Evolutionary conservation across 495 filamentous ascomycete genomes (phyloP).

Genomic region (Talaromyces adpressus): DNA sequence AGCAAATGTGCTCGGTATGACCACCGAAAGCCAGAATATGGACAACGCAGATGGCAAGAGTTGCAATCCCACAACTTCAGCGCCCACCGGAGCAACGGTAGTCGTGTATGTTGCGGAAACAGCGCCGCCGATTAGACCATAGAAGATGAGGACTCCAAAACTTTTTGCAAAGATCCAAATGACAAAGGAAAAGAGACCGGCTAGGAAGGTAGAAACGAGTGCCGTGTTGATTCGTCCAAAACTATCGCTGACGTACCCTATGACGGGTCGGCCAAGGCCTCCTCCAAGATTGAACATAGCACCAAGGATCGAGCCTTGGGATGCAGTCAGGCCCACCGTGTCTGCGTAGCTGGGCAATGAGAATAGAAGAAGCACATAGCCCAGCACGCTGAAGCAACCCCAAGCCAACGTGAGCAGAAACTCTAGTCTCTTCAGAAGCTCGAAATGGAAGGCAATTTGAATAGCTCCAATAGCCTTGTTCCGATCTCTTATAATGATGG

Average conservation of each 20-base stretch:
- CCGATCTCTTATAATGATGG: slow-evolving; percentile 58
- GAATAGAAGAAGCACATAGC: slow-evolving; percentile 71
- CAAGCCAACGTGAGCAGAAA: slow-evolving; percentile 61
- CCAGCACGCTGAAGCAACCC: slow-evolving; percentile 65
- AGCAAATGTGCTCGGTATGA: slow-evolving; percentile 65
- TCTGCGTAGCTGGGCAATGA: slow-evolving; percentile 67
- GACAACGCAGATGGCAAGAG: slow-evolving; percentile 65
- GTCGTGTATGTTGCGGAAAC: slow-evolving; percentile 73
- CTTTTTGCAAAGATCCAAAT: slow-evolving; percentile 67
- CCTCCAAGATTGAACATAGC: slow-evolving; percentile 70
- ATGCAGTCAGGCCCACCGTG: slow-evolving; percentile 56
- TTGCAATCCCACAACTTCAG: slow-evolving; percentile 69
- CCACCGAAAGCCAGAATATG: slow-evolving; percentile 69
- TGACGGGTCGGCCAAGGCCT: slow-evolving; percentile 60
- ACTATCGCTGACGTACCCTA: slow-evolving; percentile 67
- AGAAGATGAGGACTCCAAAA: slow-evolving; percentile 63
- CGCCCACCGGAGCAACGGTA: slow-evolving; percentile 59
- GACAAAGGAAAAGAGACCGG: slow-evolving; percentile 58
- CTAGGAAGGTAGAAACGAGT: slow-evolving; percentile 53
- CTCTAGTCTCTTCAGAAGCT: slow-evolving; percentile 51
- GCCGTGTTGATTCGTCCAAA: slow-evolving; percentile 71
- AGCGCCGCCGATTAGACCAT: slow-evolving; percentile 59
- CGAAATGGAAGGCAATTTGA: slow-evolving; percentile 55
- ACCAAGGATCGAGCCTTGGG: slow-evolving; percentile 62
- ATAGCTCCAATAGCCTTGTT: slow-evolving; percentile 61